Percentiles rank a stretch among this genome's conserved stretches.
Evolutionary conservation across 192 early-diverging fungal species (phyloP).

Genomic region (Dimargaris xerosporica): DNA sequence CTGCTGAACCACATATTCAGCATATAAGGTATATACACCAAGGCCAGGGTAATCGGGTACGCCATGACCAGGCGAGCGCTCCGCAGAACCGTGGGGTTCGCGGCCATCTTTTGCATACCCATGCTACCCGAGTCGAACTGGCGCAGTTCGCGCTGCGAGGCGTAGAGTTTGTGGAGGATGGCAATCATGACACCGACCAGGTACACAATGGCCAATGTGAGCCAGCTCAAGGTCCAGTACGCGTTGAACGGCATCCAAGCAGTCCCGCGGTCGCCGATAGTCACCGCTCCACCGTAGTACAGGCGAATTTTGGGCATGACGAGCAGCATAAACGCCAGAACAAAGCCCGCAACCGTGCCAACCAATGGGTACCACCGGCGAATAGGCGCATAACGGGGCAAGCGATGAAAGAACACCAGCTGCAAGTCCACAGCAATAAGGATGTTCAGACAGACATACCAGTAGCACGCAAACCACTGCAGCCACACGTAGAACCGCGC

Average conservation of each 20-base stretch:
- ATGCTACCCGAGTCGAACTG: background rate
- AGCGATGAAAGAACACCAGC: conserved; percentile 7
- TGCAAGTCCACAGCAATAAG: conserved; percentile 5
- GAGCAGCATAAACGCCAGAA: background rate
- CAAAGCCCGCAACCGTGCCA: background rate
- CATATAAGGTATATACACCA: background rate
- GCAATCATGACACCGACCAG: background rate
- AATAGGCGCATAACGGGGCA: conserved; percentile 2
- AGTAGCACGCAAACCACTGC: background rate
- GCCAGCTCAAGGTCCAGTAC: background rate
- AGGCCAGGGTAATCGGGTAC: background rate
- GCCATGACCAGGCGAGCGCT: background rate
- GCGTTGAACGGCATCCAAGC: background rate
- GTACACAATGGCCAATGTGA: background rate
- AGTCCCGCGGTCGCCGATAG: background rate
- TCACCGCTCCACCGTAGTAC: background rate
- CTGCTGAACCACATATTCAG: background rate
- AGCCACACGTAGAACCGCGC: background rate
- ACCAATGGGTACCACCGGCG: conserved; percentile 2
- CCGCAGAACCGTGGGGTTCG: background rate
- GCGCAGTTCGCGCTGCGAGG: background rate
- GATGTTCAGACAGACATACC: background rate
- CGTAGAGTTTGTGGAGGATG: background rate
- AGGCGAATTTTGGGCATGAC: background rate
- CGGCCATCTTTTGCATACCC: background rate